phyloP scores from a whole-genome alignment of 371 early-diverging fungal genomes.

The Haplosporangium sp. region DNA sequence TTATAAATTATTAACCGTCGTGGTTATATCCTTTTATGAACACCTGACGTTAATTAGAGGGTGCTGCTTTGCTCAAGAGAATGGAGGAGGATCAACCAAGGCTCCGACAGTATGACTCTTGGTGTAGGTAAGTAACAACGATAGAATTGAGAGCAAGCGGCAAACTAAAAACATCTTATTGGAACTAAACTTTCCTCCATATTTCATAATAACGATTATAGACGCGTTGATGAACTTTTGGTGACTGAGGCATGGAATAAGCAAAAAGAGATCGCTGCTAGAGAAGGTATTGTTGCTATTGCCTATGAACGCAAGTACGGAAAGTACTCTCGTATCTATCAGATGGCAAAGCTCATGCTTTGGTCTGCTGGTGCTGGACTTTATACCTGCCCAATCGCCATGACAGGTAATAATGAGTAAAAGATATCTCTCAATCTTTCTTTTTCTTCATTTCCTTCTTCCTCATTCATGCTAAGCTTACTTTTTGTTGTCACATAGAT shows the following conservation, averaged over 20 bases:
- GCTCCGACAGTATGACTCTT: constrained; percentile 74
- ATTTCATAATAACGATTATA: constrained; percentile 5
- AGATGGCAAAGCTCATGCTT: constrained; percentile 75
- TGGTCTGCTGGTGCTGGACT: constrained; percentile 67
- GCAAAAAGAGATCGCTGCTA: constrained; percentile 67
- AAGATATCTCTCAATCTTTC: too few relatives aligned
- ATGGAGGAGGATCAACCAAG: constrained; percentile 66
- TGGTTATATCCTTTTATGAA: not conserved
- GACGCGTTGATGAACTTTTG: constrained; percentile 70
- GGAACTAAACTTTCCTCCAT: not conserved
- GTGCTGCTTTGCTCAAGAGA: constrained; percentile 28
- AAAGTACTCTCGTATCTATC: constrained; percentile 67
- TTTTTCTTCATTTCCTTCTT: not conserved
- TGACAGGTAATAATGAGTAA: constrained; percentile 60
- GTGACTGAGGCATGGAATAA: constrained; percentile 71
- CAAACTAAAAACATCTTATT: too few relatives aligned
- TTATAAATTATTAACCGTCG: not conserved
- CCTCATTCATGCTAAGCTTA: not conserved
- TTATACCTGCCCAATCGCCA: constrained; percentile 75
- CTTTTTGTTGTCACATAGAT: constrained; percentile 42
- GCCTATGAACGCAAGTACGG: constrained; percentile 69
- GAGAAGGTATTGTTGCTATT: constrained; percentile 73
- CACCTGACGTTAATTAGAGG: constrained; percentile 18
- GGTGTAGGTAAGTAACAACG: constrained; percentile 61
- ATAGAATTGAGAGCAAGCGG: not conserved